phyloP scores from a whole-genome alignment of 2,329 filamentous ascomycete species.

The Knufia fluminis region DNA sequence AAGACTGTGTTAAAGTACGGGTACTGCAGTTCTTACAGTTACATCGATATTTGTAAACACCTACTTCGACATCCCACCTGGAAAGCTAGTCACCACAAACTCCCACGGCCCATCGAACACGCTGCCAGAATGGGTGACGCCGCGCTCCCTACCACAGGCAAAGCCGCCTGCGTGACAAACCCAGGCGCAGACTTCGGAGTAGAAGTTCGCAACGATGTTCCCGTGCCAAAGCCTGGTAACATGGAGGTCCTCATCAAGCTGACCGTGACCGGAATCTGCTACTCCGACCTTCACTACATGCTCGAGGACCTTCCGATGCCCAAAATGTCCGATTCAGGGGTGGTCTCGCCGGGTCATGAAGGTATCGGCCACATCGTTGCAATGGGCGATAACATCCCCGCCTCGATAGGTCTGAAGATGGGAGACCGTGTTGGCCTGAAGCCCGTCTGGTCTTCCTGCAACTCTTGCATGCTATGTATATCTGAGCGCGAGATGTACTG shows the following conservation, averaged over 20 bases:
- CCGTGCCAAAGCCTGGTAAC: conserved; percentile 1
- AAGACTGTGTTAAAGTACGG: no score
- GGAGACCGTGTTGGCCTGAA: conserved; percentile 29
- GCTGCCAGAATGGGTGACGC: conserved; percentile 4
- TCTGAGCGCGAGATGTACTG: conserved; percentile 16
- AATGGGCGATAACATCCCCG: conserved; percentile 29
- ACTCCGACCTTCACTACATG: conserved; percentile 51
- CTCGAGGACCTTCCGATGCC: conserved; percentile 9
- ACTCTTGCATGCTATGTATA: conserved; percentile 29
- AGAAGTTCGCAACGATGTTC: background rate
- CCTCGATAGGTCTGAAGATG: conserved; percentile 18
- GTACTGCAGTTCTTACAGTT: no score
- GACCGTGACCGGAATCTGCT: conserved; percentile 50
- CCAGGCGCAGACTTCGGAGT: conserved; percentile 2
- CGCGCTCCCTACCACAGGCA: background rate
- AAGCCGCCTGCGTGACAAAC: conserved; percentile 1
- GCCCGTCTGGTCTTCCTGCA: conserved; percentile 31
- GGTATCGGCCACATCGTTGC: conserved; percentile 34
- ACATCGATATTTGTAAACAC: no score
- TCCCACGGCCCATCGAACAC: no score
- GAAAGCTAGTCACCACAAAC: no score
- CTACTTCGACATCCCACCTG: no score
- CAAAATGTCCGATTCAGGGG: conserved; percentile 11
- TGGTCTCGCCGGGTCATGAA: conserved; percentile 36
- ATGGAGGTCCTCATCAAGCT: conserved; percentile 42